Evolutionary conservation across 306 rosid genomes (phyloP).

Genomic region (Sindora glabra): DNA sequence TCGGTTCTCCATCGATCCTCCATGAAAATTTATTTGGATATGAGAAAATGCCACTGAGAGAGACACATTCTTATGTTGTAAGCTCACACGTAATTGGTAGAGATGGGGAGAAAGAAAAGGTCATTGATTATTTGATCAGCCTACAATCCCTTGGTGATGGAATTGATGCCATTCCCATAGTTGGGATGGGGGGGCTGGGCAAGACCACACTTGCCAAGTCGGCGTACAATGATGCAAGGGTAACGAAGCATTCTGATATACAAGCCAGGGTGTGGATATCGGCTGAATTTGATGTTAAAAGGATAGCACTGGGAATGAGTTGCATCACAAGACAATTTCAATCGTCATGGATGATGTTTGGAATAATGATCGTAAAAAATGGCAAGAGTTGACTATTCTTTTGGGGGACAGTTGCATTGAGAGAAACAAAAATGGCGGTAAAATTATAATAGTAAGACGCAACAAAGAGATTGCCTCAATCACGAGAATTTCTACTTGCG

Average conservation of each 20-base stretch:
- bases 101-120: not conserved
- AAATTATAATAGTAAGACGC: no score
- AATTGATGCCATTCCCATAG: not conserved
- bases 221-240: constrained; percentile 7
- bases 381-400: no score
- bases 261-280: constrained; percentile 14
- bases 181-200: not conserved
- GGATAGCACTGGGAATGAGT: no score
- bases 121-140: not conserved
- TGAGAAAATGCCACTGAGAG: not conserved
- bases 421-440: no score
- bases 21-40: not conserved
- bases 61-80: not conserved
- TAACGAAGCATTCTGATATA: not conserved
- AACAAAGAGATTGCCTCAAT: no score
- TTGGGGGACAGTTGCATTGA: no score
- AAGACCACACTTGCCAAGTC: not conserved
- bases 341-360: no score
- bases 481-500: no score
- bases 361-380: no score
- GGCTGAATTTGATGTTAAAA: constrained; percentile 15
- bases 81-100: not conserved
- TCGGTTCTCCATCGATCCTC: not conserved
- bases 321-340: no score
- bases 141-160: no score